A percentile compares a stretch with the other conserved stretches of the same genome.
phyloP scores from a whole-genome alignment of 805 yeast genomes.

The Monosporozyma aerobia region DNA sequence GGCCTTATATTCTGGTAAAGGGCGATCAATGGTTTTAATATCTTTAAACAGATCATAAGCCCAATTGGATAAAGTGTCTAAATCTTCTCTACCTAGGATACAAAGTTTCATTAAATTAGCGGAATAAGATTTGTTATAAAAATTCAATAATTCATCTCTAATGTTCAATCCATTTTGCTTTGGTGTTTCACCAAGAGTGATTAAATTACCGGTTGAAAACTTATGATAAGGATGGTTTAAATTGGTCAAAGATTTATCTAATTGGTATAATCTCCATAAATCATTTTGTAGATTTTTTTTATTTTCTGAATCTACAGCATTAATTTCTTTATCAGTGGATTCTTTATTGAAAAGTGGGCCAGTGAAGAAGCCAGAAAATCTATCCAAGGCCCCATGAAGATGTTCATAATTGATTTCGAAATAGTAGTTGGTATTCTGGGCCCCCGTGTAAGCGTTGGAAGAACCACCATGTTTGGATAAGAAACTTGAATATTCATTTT shows the following conservation, averaged over 20 bases:
- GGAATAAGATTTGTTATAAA: slow-evolving; percentile 64
- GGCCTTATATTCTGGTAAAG: slow-evolving; percentile 27
- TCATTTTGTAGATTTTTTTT: slow-evolving; percentile 90
- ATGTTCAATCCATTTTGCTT: slow-evolving; percentile 53
- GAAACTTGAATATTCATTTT: slow-evolving; percentile 68
- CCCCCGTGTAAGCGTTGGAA: slow-evolving; percentile 86
- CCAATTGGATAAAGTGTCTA: slow-evolving; percentile 67
- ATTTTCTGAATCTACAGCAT: slow-evolving; percentile 93
- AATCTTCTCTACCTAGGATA: slow-evolving; percentile 69
- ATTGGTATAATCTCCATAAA: slow-evolving; percentile 78
- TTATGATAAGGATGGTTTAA: slow-evolving; percentile 74
- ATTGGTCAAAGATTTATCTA: slow-evolving; percentile 67
- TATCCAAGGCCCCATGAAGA: slow-evolving; percentile 79
- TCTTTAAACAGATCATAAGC: slow-evolving; percentile 54
- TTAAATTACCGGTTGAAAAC: slow-evolving; percentile 81
- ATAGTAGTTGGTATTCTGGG: slow-evolving; percentile 82
- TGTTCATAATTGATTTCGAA: slow-evolving; percentile 74
- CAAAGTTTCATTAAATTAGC: slow-evolving; percentile 84
- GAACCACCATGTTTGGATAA: slow-evolving; percentile 78
- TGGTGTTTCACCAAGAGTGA: slow-evolving; percentile 67
- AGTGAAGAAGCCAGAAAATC: slow-evolving; percentile 89
- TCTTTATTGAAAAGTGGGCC: slow-evolving; percentile 63
- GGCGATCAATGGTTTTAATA: slow-evolving; percentile 32
- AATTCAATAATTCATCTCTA: slow-evolving; percentile 70
- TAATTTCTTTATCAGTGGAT: slow-evolving; percentile 85